phyloP scores from a whole-genome alignment of 2,329 filamentous ascomycete genomes.

The Arthrocladium fulminans region DNA sequence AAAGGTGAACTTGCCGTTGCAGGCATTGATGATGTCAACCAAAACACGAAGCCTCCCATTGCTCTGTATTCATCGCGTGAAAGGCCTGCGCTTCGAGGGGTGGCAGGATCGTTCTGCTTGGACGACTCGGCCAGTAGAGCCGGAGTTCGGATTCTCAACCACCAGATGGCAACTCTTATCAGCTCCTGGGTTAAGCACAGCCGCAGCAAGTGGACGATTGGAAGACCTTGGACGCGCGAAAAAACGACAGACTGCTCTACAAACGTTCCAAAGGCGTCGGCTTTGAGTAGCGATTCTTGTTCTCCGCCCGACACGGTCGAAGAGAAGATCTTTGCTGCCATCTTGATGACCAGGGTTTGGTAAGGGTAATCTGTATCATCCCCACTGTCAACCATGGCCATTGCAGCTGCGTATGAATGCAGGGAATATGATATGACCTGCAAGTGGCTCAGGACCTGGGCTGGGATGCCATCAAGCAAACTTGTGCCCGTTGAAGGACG shows the following conservation, averaged over 20 bases:
- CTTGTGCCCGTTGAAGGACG: conserved; percentile 66
- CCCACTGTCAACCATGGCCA: conserved; percentile 55
- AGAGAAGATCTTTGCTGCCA: conserved; percentile 3
- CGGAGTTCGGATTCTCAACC: neutral
- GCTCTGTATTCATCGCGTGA: conserved; percentile 6
- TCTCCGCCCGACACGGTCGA: neutral
- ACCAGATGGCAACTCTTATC: conserved; percentile 54
- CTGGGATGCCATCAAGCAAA: conserved; percentile 73
- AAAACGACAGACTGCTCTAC: conserved; percentile 4
- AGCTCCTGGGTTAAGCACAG: conserved; percentile 88
- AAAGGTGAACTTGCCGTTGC: conserved; percentile 5
- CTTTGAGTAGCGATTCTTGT: neutral
- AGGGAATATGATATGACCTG: conserved; percentile 83
- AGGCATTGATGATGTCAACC: conserved; percentile 4
- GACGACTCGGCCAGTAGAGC: neutral
- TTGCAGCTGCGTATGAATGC: conserved; percentile 71
- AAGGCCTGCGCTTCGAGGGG: conserved; percentile 2
- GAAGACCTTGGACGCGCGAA: conserved; percentile 1
- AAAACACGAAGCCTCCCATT: conserved; percentile 6
- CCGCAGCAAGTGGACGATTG: conserved; percentile 65
- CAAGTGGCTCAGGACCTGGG: conserved; percentile 75
- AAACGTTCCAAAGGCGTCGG: conserved; percentile 4
- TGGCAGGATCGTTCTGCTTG: neutral
- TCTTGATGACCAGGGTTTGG: conserved; percentile 58
- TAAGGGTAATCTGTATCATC: conserved; percentile 56